These are phyloP conservation scores for Backusella sp. DNA, from an alignment of 192 early-diverging fungal species.

Conservation along the genomic window DNA sequence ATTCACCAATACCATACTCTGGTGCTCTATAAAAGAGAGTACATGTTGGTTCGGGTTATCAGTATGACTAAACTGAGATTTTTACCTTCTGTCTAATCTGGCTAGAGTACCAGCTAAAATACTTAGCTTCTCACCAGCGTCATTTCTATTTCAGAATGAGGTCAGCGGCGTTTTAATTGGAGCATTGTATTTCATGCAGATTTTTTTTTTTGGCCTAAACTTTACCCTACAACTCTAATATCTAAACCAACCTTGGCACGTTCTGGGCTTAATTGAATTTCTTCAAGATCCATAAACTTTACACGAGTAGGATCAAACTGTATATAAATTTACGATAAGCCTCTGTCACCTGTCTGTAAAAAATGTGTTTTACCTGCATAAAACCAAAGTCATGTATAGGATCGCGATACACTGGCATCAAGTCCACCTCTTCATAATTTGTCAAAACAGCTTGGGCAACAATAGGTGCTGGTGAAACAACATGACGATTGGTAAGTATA, in stretches of 20 bases:
- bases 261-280: slow-evolving; percentile 68
- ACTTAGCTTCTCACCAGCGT: slow-evolving; percentile 79
- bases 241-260: slow-evolving; percentile 72
- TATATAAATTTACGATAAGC: background rate
- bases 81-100: slow-evolving; percentile 61
- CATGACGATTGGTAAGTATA: slow-evolving; percentile 78
- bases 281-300: slow-evolving; percentile 65
- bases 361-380: slow-evolving; percentile 35
- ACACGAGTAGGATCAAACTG: slow-evolving; percentile 67
- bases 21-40: slow-evolving; percentile 49
- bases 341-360: no score
- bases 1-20: slow-evolving; percentile 64
- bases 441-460: slow-evolving; percentile 71
- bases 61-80: background rate
- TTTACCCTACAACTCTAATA: slow-evolving; percentile 72
- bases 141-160: slow-evolving; percentile 41
- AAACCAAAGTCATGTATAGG: slow-evolving; percentile 88
- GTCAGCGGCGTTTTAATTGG: background rate
- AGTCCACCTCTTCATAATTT: slow-evolving; percentile 74
- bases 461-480: slow-evolving; percentile 71
- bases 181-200: background rate
- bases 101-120: slow-evolving; percentile 75
- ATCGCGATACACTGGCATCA: slow-evolving; percentile 74
- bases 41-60: background rate
- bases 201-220: background rate